Evolutionary conservation across 1,139 yeast species (phyloP), one percentile per base, ranked within the genome.

Genomic region (Yamadazyma sp.): DNA sequence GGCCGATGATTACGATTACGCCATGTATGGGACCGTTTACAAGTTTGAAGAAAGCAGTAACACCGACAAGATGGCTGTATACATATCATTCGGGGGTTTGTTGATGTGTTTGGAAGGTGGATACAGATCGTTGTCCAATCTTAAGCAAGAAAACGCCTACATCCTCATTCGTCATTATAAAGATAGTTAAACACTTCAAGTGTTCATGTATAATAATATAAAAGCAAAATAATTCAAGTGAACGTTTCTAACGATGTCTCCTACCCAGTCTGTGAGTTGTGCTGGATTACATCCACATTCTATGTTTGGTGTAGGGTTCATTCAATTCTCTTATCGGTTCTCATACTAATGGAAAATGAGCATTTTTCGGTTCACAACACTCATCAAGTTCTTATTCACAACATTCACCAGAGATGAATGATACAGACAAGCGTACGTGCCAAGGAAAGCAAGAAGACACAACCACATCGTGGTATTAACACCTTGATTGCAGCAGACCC

Each of bases 11-110:
- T 92, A 89, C 66, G 98, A 94, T 61, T 94, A 94, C 56, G 98
- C 92, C 53, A 92, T 92, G 98, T 84, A 91, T 62, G 99, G 99
- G 43, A 91, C 97, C 12, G 95, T 94, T 36, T 94, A 94, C 73
- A 89, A 92, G 63, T 92, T 94, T 59, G 97, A 92, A 61, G 98
- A 92, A 66, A 82, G 84, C 48, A 69, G 77, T 33, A 84, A 80
- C 46, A 84, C 81, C 56, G 85, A 80, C 55, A 70, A 72, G 54
- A 85, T 87, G 68, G 83, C 95, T 18, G 96, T 92, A 20, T 92
- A 88, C 61, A 86, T 89, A 47, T 89, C 98, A 5, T 92, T 91
- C 63, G 99, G 99, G 39, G 99, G 99, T 5, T 76, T 92, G 53
- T 74, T 92, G 56, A 77, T 92, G 82, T 85, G 97, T 57, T 74